A percentile compares a stretch with the other conserved stretches of the same genome.
Conservation (phyloP, 805 yeast species). For the Starmerella gropengiesseri region DNA sequence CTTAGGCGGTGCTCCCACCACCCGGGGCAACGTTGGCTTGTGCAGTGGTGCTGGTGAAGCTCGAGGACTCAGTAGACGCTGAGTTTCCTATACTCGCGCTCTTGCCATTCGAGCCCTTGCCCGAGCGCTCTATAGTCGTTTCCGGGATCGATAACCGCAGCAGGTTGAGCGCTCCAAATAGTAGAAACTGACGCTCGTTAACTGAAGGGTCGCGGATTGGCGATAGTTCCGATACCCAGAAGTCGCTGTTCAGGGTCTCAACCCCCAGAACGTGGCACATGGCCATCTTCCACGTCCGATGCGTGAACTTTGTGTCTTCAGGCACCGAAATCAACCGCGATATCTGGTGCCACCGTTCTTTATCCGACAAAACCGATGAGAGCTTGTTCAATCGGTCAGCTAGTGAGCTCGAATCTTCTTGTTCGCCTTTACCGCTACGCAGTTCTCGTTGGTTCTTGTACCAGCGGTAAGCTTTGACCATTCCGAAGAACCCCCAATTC, state of each 20-base stretch:
- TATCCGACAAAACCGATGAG: too few relatives aligned
- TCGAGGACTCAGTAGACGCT: background rate
- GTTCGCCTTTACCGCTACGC: background rate
- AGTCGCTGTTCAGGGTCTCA: background rate
- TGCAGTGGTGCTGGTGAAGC: background rate
- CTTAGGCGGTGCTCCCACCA: too few relatives aligned
- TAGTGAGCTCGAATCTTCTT: too few relatives aligned
- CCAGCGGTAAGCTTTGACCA: background rate
- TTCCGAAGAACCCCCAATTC: background rate
- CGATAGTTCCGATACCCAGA: conserved; percentile 22
- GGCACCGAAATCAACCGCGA: background rate
- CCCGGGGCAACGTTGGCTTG: background rate
- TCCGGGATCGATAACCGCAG: conserved; percentile 4
- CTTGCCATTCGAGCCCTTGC: too few relatives aligned
- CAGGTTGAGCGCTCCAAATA: conserved; percentile 3
- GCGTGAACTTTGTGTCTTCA: conserved; percentile 1
- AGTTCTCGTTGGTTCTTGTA: background rate
- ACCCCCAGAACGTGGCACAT: conserved; percentile 3
- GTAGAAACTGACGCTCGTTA: conserved; percentile 13
- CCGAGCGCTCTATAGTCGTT: background rate
- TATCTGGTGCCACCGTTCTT: conserved; percentile 4
- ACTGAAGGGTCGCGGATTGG: conserved; percentile 14
- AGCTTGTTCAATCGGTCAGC: too few relatives aligned
- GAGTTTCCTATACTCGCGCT: too few relatives aligned
- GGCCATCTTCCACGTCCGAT: conserved; percentile 13